Evolutionary conservation across 805 yeast species (phyloP).

Genomic region (Sungouiella thailandica): DNA sequence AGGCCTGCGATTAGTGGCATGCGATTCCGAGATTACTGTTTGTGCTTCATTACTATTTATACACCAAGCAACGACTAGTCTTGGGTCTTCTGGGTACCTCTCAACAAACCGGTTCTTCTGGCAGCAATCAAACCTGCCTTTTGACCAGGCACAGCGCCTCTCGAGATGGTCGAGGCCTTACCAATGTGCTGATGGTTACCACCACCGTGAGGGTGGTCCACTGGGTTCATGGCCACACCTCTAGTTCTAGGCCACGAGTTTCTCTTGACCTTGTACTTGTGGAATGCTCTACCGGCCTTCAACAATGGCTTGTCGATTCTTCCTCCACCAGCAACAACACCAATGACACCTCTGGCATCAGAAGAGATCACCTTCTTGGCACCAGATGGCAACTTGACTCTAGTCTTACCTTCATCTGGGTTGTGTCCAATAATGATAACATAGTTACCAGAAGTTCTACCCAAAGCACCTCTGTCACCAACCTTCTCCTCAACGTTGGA

Average conservation of each 20-base stretch:
- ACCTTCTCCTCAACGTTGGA: slow-evolving; percentile 8
- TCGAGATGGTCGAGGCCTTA: slow-evolving; percentile 36
- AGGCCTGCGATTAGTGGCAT: too few species aligned
- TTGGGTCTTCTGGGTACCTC: slow-evolving; percentile 36
- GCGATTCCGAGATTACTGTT: slow-evolving; percentile 8
- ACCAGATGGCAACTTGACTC: slow-evolving; percentile 9
- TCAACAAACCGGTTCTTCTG: slow-evolving; percentile 36
- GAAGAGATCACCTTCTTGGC: slow-evolving; percentile 7
- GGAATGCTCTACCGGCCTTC: slow-evolving; percentile 8
- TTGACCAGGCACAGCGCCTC: slow-evolving; percentile 38
- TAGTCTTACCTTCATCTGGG: slow-evolving; percentile 8
- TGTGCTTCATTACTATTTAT: slow-evolving; percentile 15
- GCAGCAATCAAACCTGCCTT: slow-evolving; percentile 37
- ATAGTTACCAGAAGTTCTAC: slow-evolving; percentile 8
- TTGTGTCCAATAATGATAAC: slow-evolving; percentile 8
- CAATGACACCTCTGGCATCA: slow-evolving; percentile 7
- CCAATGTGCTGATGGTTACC: slow-evolving; percentile 33
- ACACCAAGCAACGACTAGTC: slow-evolving; percentile 20
- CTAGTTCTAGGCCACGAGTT: slow-evolving; percentile 6
- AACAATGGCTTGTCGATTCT: slow-evolving; percentile 9
- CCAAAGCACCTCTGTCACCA: slow-evolving; percentile 8
- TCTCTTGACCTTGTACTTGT: slow-evolving; percentile 8
- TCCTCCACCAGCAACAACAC: slow-evolving; percentile 8
- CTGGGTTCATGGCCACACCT: slow-evolving; percentile 9
- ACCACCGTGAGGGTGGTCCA: slow-evolving; percentile 9